A percentile compares a stretch with the other conserved stretches of the same genome.
Evolutionary conservation across 2,329 filamentous ascomycete genomes (phyloP).

Genomic region (Cladosporium austrohemisphaericum): DNA sequence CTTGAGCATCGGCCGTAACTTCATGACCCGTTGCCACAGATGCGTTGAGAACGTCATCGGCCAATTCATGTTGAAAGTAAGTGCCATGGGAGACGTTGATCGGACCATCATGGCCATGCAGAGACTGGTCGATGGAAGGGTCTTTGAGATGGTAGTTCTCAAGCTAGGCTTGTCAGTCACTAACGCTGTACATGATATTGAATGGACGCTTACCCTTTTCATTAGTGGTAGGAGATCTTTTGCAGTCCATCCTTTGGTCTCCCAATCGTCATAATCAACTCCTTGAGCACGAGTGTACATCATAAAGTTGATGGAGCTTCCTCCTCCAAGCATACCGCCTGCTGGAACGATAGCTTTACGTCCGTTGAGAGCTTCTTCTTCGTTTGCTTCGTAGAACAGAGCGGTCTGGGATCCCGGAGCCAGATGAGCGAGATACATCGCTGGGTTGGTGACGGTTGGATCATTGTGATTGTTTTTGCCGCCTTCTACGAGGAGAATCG

Average conservation of each 20-base stretch:
- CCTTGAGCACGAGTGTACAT: constrained; percentile 24
- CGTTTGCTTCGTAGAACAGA: constrained; percentile 48
- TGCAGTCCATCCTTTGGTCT: constrained; percentile 20
- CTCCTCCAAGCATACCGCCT: constrained; percentile 57
- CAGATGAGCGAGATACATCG: constrained; percentile 46
- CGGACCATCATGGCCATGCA: constrained; percentile 20
- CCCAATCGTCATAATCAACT: constrained; percentile 22
- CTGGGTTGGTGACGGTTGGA: constrained; percentile 49
- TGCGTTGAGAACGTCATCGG: constrained; percentile 48
- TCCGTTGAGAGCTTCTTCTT: constrained; percentile 41
- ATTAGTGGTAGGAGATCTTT: constrained; percentile 20
- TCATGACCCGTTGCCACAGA: constrained; percentile 34
- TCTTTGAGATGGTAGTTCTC: constrained; percentile 22
- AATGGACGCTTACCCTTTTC: constrained; percentile 13
- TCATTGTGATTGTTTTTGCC: constrained; percentile 51
- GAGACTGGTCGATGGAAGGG: constrained; percentile 2
- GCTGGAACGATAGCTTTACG: constrained; percentile 40
- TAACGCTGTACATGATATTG: not conserved
- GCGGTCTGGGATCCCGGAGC: constrained; percentile 46
- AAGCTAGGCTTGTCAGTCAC: constrained; percentile 14
- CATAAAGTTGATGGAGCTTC: constrained; percentile 40
- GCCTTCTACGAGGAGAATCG: constrained; percentile 51
- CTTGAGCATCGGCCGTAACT: constrained; percentile 1
- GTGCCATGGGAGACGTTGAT: constrained; percentile 17
- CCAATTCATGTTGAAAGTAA: constrained; percentile 17